Base-by-base conservation (phyloP, 768 basidiomycete species). In the Paxillus ammoniavirescens region DNA sequence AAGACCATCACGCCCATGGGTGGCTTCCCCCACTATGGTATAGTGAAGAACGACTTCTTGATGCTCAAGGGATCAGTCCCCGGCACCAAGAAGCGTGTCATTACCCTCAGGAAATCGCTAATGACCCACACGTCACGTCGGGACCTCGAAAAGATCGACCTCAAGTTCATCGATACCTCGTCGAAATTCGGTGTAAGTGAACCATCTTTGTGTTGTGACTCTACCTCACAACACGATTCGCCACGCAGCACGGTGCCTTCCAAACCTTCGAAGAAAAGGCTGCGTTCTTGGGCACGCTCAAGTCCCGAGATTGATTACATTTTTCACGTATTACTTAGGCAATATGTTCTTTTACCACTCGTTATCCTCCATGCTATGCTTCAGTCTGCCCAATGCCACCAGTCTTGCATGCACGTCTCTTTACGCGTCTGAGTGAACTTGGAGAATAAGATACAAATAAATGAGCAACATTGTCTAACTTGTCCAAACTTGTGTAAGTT, bases 151-250 rank as follows among this genome's bases (percentile, higher is more conserved):
- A 95, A 98, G 80, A 90, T 97, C 57, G 83, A 88, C 57, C 89
- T 97, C 82, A 98, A 96, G 77, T 98, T 95, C 80, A 96, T 98
- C 82, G 94, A 96, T 70, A 98, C 96, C 33, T 91, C 93, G 41
- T 95, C 92, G 74, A 97, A 97, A 76, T 94, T 93, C 76, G 93
- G 95, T 64, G 90, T 91, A 84, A 62, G 87, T 81, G 15, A 28
- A 49, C 14, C 30, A 18, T 42, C 21, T 43, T 30, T 33, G 13
- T 21, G 6, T 23, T 3, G 7, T 21, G 28, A 42, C 36, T 10
- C 13, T 42, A n/a, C 42, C 48, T 48, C 50, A 47, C 26, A 31
- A 53, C 42, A 23, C 48, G 40, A 48, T 45, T 49, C 41, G 48
- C 40, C 56, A 45, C 64, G 18, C 60, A 91, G 90, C 95, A 97